Conservation (phyloP, 2,329 filamentous ascomycete genomes). For the Penicillium nordicum region DNA sequence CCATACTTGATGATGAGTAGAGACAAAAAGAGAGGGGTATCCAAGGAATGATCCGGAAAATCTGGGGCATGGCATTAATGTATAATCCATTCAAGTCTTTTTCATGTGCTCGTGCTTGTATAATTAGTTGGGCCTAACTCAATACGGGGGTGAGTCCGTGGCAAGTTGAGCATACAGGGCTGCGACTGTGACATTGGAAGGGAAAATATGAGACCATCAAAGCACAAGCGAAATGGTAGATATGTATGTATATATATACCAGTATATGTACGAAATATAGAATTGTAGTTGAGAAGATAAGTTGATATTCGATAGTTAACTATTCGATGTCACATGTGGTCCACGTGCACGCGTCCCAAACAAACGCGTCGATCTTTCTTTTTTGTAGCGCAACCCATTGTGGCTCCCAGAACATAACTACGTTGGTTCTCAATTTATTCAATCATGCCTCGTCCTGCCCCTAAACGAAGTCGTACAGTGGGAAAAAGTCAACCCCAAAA, state of each 20-base stretch:
- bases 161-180: not conserved
- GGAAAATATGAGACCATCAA: not conserved
- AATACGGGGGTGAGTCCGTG: not conserved
- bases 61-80: not conserved
- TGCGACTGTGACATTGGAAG: not conserved
- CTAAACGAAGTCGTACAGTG: slow-evolving; percentile 20
- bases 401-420: not conserved
- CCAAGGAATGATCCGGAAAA: not conserved
- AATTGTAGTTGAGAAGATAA: too few species aligned
- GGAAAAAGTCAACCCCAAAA: slow-evolving; percentile 10
- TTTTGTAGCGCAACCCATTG: not conserved
- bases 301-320: not conserved
- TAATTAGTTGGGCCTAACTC: not conserved
- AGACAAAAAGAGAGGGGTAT: not conserved
- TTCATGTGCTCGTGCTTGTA: not conserved
- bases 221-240: not conserved
- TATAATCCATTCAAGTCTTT: not conserved
- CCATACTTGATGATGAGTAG: not conserved
- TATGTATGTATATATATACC: not conserved
- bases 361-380: slow-evolving; percentile 9
- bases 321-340: slow-evolving; percentile 4
- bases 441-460: slow-evolving; percentile 23
- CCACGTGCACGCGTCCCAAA: slow-evolving; percentile 20
- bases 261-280: not conserved
- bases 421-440: not conserved